Conservation (phyloP, 352 stramenopile genomes). For the Aphanomyces astaci region DNA sequence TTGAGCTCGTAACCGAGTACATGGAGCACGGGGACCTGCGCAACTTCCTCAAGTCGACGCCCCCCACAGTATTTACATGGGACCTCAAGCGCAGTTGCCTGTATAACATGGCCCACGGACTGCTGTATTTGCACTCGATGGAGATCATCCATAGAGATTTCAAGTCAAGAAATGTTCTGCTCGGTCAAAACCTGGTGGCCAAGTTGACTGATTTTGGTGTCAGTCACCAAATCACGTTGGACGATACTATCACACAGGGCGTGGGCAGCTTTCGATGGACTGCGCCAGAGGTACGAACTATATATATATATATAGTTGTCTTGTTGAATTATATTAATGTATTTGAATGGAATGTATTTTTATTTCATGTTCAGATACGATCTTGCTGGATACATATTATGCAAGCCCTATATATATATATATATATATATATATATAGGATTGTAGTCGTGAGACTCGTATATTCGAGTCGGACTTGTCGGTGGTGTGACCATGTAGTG, state of each 20-base stretch:
- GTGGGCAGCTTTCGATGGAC: conserved; percentile 19
- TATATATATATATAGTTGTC: too few relatives aligned
- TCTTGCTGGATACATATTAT: too few relatives aligned
- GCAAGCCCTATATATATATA: too few relatives aligned
- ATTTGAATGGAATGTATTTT: background rate
- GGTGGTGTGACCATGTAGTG: too few relatives aligned
- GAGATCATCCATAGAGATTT: conserved; percentile 37
- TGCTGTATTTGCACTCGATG: conserved; percentile 31
- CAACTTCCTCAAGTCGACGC: conserved; percentile 22
- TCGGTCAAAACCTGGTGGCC: conserved; percentile 25
- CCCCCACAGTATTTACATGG: conserved; percentile 1
- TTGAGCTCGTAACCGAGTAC: conserved; percentile 29
- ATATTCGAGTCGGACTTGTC: too few relatives aligned
- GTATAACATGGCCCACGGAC: conserved; percentile 28
- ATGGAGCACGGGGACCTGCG: conserved; percentile 17
- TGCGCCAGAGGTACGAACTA: conserved; percentile 1
- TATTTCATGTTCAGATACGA: background rate
- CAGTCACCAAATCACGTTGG: background rate
- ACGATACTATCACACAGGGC: background rate
- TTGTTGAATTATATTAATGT: too few relatives aligned
- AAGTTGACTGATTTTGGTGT: conserved; percentile 10
- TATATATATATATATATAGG: too few relatives aligned
- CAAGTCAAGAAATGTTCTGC: conserved; percentile 40
- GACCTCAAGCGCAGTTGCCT: background rate
- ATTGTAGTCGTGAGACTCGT: too few relatives aligned